Percentiles rank a stretch among this genome's conserved stretches.
Conservation (phyloP, 768 basidiomycete genomes). For the Megacollybia marginata region DNA sequence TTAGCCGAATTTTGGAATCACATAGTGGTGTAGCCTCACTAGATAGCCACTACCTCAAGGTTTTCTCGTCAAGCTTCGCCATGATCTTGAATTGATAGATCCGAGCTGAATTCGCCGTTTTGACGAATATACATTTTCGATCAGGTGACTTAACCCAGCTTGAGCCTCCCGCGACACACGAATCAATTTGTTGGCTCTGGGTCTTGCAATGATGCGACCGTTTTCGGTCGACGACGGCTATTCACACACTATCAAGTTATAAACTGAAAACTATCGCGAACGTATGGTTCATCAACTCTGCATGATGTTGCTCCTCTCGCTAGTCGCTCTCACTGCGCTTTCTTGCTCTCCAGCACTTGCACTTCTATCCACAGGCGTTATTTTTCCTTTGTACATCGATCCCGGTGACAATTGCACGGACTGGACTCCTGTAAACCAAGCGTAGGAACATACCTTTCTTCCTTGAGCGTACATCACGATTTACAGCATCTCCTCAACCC, state of each 20-base stretch:
- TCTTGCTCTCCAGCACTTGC: too few relatives aligned
- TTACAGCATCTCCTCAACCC: neutral
- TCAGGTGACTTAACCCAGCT: slow-evolving; percentile 17
- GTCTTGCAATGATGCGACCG: slow-evolving; percentile 1
- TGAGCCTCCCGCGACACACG: slow-evolving; percentile 12
- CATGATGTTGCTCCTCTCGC: too few relatives aligned
- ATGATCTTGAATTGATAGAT: too few relatives aligned
- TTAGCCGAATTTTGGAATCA: too few relatives aligned
- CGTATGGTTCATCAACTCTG: neutral
- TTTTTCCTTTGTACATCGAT: neutral
- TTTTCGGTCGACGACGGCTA: neutral
- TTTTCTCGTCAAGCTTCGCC: too few relatives aligned
- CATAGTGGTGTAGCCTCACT: too few relatives aligned
- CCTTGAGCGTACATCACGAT: neutral
- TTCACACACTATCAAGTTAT: too few relatives aligned
- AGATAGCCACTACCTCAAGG: too few relatives aligned
- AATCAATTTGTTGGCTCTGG: slow-evolving; percentile 21
- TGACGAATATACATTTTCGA: too few relatives aligned
- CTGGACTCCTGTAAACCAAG: neutral
- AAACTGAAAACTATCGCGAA: neutral
- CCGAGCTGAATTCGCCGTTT: too few relatives aligned
- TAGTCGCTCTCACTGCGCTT: too few relatives aligned
- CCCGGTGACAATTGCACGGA: neutral
- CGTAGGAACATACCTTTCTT: too few relatives aligned
- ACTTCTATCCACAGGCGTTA: neutral